phyloP scores from a whole-genome alignment of 2,329 filamentous ascomycete species.

The Claviceps africana region DNA sequence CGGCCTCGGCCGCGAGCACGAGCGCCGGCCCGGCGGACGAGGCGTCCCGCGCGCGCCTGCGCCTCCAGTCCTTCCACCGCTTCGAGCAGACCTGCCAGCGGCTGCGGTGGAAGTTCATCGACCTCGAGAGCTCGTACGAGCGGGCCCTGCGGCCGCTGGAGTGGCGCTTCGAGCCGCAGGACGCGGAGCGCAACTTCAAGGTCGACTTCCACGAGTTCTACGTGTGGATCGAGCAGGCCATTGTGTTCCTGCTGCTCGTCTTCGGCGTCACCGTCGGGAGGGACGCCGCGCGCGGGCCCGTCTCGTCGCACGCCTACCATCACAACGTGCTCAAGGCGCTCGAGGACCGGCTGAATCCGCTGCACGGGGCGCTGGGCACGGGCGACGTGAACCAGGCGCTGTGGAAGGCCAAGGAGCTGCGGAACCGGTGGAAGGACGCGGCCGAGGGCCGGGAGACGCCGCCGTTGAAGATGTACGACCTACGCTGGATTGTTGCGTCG shows the following conservation, averaged over 20 bases:
- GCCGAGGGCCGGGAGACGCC: slow-evolving; percentile 29
- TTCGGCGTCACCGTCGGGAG: slow-evolving; percentile 41
- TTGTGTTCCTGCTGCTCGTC: slow-evolving; percentile 52
- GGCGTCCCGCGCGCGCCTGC: neutral
- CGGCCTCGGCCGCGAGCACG: neutral
- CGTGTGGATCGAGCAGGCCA: slow-evolving; percentile 54
- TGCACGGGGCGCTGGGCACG: slow-evolving; percentile 40
- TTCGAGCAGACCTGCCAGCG: slow-evolving; percentile 47
- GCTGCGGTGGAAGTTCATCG: slow-evolving; percentile 49
- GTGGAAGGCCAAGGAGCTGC: slow-evolving; percentile 51
- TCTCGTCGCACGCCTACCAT: slow-evolving; percentile 43
- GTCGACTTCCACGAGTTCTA: slow-evolving; percentile 69
- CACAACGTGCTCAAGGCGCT: slow-evolving; percentile 54
- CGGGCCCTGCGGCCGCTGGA: slow-evolving; percentile 28
- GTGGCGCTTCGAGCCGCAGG: slow-evolving; percentile 21
- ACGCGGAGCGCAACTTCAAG: slow-evolving; percentile 58
- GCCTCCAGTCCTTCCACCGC: slow-evolving; percentile 33
- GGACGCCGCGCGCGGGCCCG: neutral
- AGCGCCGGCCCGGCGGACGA: neutral
- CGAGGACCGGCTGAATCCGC: slow-evolving; percentile 39
- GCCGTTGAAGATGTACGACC: slow-evolving; percentile 43
- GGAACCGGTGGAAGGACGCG: slow-evolving; percentile 60
- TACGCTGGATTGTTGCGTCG: slow-evolving; percentile 42
- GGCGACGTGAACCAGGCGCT: slow-evolving; percentile 45
- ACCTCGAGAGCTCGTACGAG: slow-evolving; percentile 42